Percentiles rank a stretch among this genome's conserved stretches.
phyloP scores from a whole-genome alignment of 257 asterid genomes.

The Solanum rostratum region DNA sequence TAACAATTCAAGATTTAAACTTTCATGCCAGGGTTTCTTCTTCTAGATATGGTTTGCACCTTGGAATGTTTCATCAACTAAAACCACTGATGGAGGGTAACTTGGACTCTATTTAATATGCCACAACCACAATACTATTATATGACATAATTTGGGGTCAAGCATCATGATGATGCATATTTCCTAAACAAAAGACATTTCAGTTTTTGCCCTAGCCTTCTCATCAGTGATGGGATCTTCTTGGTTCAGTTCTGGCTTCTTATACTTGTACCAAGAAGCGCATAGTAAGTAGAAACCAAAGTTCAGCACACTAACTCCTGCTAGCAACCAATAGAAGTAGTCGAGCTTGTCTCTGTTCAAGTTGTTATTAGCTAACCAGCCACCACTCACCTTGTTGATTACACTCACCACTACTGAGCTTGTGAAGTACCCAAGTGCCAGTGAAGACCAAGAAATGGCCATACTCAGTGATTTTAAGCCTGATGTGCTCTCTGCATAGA shows the following conservation, averaged over 20 bases:
- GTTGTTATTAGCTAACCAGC: slow-evolving; percentile 53
- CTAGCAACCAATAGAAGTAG: slow-evolving; percentile 50
- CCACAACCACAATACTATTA: background rate
- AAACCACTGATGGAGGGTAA: background rate
- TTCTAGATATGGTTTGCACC: background rate
- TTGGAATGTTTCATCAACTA: background rate
- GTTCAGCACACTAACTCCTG: slow-evolving; percentile 35
- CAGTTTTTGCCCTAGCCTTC: background rate
- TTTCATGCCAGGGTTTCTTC: background rate
- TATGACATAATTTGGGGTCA: background rate
- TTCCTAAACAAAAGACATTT: background rate
- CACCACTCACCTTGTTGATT: slow-evolving; percentile 51
- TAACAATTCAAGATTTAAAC: background rate
- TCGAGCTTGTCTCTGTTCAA: slow-evolving; percentile 48
- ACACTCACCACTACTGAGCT: slow-evolving; percentile 56
- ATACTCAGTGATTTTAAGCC: slow-evolving; percentile 58
- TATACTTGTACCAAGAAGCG: slow-evolving; percentile 55
- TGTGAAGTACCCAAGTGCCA: slow-evolving; percentile 51
- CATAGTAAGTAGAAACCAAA: slow-evolving; percentile 41
- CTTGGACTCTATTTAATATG: background rate
- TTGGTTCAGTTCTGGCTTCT: slow-evolving; percentile 27
- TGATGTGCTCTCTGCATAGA: slow-evolving; percentile 50
- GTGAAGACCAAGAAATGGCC: slow-evolving; percentile 60
- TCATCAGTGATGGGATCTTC: background rate
- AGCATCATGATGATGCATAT: background rate